These are phyloP conservation scores for Deinandra increscens DNA, from an alignment of 129 eudicot genomes.

Conservation along the genomic window DNA sequence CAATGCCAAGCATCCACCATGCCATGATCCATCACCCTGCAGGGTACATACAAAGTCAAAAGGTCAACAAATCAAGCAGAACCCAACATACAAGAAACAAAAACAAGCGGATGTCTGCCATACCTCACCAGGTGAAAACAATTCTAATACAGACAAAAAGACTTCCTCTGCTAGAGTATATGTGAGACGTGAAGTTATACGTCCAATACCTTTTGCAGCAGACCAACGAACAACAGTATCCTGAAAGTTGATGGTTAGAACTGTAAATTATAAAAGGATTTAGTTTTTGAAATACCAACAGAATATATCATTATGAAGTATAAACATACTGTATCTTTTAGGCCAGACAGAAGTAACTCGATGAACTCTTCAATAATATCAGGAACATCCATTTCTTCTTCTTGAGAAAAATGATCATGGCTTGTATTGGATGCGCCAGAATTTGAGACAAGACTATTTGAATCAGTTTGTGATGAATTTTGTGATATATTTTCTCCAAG, in stretches of 20 bases:
- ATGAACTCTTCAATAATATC: conserved; percentile 83
- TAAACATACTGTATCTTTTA: conserved; percentile 83
- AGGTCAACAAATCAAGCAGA: not conserved
- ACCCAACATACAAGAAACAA: conserved; percentile 13
- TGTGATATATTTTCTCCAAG: conserved; percentile 61
- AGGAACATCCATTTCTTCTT: conserved; percentile 97
- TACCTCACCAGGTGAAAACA: conserved; percentile 98
- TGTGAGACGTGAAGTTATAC: conserved; percentile 78
- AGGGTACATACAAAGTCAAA: conserved; percentile 11
- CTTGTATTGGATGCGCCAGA: conserved; percentile 31
- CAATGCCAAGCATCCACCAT: conserved; percentile 98
- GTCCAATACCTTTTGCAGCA: conserved; percentile 99
- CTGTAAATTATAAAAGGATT: not conserved
- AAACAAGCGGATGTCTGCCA: conserved; percentile 21
- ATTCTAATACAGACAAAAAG: conserved; percentile 83
- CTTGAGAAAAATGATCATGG: conserved; percentile 38
- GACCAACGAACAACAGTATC: conserved; percentile 99
- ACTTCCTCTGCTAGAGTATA: conserved; percentile 82
- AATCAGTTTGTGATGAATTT: conserved; percentile 29
- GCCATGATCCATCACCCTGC: conserved; percentile 99
- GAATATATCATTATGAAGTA: not conserved
- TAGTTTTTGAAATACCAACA: conserved; percentile 4
- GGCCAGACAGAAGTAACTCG: conserved; percentile 76
- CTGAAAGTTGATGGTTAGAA: conserved; percentile 36
- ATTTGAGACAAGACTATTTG: conserved; percentile 23